Base-by-base conservation (phyloP, 2,329 filamentous ascomycete genomes). In the Verticillium albo-atrum region DNA sequence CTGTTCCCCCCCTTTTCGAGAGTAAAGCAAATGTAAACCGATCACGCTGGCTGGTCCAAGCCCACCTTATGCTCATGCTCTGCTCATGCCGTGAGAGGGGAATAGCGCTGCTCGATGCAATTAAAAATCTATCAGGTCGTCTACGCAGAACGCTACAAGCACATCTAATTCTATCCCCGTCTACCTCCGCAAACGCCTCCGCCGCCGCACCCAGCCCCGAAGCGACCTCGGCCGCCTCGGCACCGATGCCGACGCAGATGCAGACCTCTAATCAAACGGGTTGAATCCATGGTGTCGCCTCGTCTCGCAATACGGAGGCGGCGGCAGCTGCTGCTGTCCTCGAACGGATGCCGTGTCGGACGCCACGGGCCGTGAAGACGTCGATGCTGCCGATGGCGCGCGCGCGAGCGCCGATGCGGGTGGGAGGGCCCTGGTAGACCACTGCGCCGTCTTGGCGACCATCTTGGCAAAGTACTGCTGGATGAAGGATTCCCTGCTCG, bases 381-480 rank as follows among this genome's bases (percentile, higher is more conserved):
- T 20, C 5, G 42, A 47, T 4, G 42, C 25, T 20, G 17, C 35
- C 6, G 58, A 5, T 59, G 59, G 26, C 63, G 60, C 23, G 58
- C 56, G 30, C 55, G 20, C 20, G 61, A 17, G 14, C 55, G 56
- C 32, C 59, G 56, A 20, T 54, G 26, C 28, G 58, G 28, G 17
- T 6, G 63, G n/a, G 7, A 23, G 42, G 42, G 42, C 17, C n/a
- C 17, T 26, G 23, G 34, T 47, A 7, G 61, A 62, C 75, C 75
- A 78, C 56, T 70, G 64, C 14, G 74, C 71, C 30, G 82, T 76
- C 72, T 82, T 86, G 34, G 74, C 68, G 68, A 89, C 82, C 79
- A 93, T 87, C 70, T 84, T 87, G 23, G 81, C 76, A 71, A 93
- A 92, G 73, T 92, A 94, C 68, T 90, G 84, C 61, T 89, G 85